Percentiles rank a stretch among this genome's conserved stretches.
phyloP scores from a whole-genome alignment of 208 protist genomes.

The Zelonia costaricensis region DNA sequence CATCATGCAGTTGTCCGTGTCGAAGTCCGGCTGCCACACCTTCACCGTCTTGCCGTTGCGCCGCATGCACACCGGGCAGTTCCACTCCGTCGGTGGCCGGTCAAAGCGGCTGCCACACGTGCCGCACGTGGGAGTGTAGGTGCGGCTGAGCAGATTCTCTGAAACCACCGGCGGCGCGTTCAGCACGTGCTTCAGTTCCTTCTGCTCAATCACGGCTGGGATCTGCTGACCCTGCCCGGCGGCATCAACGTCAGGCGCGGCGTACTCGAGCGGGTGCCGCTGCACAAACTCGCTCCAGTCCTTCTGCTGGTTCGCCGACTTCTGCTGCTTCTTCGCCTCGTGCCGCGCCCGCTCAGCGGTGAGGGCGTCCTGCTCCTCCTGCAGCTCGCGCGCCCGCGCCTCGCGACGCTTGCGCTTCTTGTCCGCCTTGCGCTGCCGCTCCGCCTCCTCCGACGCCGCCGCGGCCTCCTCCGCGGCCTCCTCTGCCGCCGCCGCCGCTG shows the following conservation, averaged over 20 bases:
- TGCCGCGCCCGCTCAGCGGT: slow-evolving; percentile 44
- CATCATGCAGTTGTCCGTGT: slow-evolving; percentile 57
- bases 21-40: slow-evolving; percentile 84
- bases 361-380: slow-evolving; percentile 69
- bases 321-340: slow-evolving; percentile 30
- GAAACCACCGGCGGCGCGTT: slow-evolving; percentile 57
- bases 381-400: slow-evolving; percentile 53
- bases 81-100: slow-evolving; percentile 63
- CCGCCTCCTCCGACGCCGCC: slow-evolving; percentile 38
- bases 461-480: slow-evolving; percentile 44
- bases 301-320: slow-evolving; percentile 48
- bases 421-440: slow-evolving; percentile 40
- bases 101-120: slow-evolving; percentile 55
- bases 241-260: neutral
- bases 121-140: slow-evolving; percentile 76
- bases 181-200: slow-evolving; percentile 46
- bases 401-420: slow-evolving; percentile 52
- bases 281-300: slow-evolving; percentile 83
- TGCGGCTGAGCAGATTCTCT: slow-evolving; percentile 54
- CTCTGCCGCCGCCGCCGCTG: slow-evolving; percentile 35
- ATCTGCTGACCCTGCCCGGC: neutral
- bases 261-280: slow-evolving; percentile 74
- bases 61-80: slow-evolving; percentile 69
- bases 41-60: slow-evolving; percentile 37
- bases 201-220: slow-evolving; percentile 55